A percentile compares a stretch with the other conserved stretches of the same genome.
Evolutionary conservation across 306 rosid genomes (phyloP).

Genomic region (Vicia faba): DNA sequence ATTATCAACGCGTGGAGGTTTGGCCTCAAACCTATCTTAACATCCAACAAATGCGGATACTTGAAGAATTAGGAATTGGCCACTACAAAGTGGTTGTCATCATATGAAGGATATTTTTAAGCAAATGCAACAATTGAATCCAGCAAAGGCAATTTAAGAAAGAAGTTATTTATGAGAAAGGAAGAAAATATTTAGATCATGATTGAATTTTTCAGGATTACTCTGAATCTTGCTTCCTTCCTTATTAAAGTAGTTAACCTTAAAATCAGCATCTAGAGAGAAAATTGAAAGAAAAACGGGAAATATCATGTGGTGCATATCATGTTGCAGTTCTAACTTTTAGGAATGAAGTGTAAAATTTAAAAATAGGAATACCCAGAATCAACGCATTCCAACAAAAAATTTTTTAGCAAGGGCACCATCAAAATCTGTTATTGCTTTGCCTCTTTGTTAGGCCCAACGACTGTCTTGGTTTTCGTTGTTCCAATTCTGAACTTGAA

Average conservation of each 20-base stretch:
- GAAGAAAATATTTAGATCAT: constrained; percentile 36
- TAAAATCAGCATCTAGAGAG: constrained; percentile 43
- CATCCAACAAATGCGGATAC: constrained; percentile 22
- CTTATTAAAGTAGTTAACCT: constrained; percentile 26
- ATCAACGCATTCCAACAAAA: too few relatives aligned
- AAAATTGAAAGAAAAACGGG: constrained; percentile 1
- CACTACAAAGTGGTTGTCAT: constrained; percentile 52
- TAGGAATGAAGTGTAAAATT: too few relatives aligned
- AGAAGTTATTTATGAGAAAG: constrained; percentile 5
- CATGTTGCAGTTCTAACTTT: too few relatives aligned
- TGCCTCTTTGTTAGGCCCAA: too few relatives aligned
- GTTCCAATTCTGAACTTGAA: too few relatives aligned
- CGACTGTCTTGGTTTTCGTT: too few relatives aligned
- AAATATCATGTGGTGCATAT: too few relatives aligned
- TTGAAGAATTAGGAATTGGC: constrained; percentile 52
- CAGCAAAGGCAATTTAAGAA: constrained; percentile 14
- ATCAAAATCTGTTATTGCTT: too few relatives aligned
- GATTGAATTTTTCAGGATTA: constrained; percentile 29
- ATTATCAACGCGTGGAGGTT: constrained; percentile 58
- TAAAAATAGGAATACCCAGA: too few relatives aligned
- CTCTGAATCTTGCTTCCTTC: constrained; percentile 36
- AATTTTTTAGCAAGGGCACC: too few relatives aligned
- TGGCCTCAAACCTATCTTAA: constrained; percentile 61
- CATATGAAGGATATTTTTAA: constrained; percentile 25
- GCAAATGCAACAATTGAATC: constrained; percentile 18